Percentiles rank a stretch among this genome's conserved stretches.
These are phyloP conservation scores for Boletus rex-veris DNA, from an alignment of 768 basidiomycete species.

Conservation along the genomic window DNA sequence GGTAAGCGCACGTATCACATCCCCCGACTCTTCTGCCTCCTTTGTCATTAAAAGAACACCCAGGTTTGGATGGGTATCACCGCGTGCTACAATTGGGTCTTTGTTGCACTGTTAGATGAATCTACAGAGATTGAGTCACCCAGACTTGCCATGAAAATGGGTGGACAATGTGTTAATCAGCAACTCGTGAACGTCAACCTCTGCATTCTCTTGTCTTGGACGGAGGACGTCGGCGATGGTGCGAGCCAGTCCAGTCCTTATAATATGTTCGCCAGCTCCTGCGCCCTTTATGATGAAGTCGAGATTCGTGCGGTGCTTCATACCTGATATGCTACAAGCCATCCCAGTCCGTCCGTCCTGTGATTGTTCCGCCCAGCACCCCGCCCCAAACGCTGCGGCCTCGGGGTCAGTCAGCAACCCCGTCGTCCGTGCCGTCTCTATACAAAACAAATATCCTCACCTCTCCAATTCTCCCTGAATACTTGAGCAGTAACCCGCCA, in stretches of 20 bases:
- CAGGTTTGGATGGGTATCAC: conserved; percentile 48
- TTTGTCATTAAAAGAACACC: conserved; percentile 65
- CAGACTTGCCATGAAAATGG: conserved; percentile 50
- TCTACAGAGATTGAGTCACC: not conserved
- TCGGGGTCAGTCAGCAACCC: conserved; percentile 23
- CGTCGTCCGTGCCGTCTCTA: not conserved
- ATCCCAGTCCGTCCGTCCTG: conserved; percentile 33
- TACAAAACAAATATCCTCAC: conserved; percentile 32
- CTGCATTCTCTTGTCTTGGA: conserved; percentile 16
- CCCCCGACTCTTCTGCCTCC: conserved; percentile 31
- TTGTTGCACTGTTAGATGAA: not conserved
- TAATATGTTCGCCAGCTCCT: conserved; percentile 75
- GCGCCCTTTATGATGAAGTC: conserved; percentile 1
- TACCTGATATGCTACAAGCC: conserved; percentile 68
- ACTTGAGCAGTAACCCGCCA: conserved; percentile 76
- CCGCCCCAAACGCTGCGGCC: conserved; percentile 72
- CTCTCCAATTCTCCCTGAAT: conserved; percentile 73
- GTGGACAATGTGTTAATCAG: conserved; percentile 44
- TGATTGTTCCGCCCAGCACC: conserved; percentile 63
- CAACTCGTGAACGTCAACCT: conserved; percentile 54
- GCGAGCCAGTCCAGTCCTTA: conserved; percentile 53
- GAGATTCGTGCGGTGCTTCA: not conserved
- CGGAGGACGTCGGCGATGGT: conserved; percentile 47
- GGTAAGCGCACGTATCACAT: conserved; percentile 25
- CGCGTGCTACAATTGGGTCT: conserved; percentile 38